Evolutionary conservation across 2,329 filamentous ascomycete genomes (phyloP).

Genomic region (Grosmannia penicillata): DNA sequence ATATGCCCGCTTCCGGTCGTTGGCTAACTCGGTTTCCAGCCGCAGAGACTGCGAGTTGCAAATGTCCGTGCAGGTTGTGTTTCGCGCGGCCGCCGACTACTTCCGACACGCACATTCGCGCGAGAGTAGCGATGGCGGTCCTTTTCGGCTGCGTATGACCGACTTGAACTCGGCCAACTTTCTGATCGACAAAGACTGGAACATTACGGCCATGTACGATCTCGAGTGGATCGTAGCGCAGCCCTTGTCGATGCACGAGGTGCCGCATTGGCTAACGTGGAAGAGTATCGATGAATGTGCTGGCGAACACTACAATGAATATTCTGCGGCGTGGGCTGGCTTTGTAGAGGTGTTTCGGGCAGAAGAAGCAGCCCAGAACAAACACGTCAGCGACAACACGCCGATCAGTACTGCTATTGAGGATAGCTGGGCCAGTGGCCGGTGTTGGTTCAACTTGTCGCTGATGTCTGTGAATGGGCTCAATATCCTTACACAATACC

Average conservation of each 20-base stretch:
- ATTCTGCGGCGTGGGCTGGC: constrained; percentile 3
- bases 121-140: constrained; percentile 1
- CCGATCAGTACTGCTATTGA: too few species aligned
- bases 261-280: constrained; percentile 17
- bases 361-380: too few species aligned
- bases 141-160: constrained; percentile 15
- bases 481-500: too few species aligned
- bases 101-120: too few species aligned
- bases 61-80: neutral
- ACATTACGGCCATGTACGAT: constrained; percentile 18
- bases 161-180: constrained; percentile 18
- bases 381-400: too few species aligned
- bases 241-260: constrained; percentile 14
- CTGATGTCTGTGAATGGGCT: too few species aligned
- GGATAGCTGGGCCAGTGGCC: too few species aligned
- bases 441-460: too few species aligned
- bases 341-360: constrained; percentile 9
- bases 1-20: constrained; percentile 13
- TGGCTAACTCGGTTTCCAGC: constrained; percentile 13
- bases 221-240: constrained; percentile 18
- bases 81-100: neutral
- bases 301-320: constrained; percentile 3
- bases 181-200: constrained; percentile 18
- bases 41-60: neutral
- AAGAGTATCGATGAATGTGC: constrained; percentile 5